phyloP scores from a whole-genome alignment of 2,329 filamentous ascomycete species.

The Colletotrichum godetiae region DNA sequence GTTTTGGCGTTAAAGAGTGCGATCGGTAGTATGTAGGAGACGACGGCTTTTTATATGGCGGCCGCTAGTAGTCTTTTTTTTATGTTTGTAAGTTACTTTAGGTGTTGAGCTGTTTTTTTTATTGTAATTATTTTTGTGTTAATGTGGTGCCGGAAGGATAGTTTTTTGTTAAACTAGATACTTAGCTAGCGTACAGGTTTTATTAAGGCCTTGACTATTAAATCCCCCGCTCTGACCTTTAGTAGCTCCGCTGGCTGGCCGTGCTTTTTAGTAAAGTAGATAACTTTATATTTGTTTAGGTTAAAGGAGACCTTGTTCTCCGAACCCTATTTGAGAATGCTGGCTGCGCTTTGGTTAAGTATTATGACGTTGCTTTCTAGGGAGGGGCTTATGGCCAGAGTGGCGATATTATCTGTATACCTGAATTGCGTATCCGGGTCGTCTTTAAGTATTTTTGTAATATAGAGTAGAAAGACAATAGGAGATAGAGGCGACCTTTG shows the following conservation, averaged over 20 bases:
- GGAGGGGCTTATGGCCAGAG: background rate
- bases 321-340: background rate
- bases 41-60: background rate
- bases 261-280: background rate
- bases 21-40: background rate
- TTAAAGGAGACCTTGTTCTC: constrained; percentile 5
- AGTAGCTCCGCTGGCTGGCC: background rate
- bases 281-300: background rate
- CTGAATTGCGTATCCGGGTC: background rate
- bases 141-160: too few relatives aligned
- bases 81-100: too few relatives aligned
- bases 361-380: background rate
- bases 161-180: too few relatives aligned
- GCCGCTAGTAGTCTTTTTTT: background rate
- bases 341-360: background rate
- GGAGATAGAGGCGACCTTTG: constrained; percentile 21
- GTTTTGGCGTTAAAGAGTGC: background rate
- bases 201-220: too few relatives aligned
- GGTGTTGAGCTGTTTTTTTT: too few relatives aligned
- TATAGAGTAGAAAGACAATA: constrained; percentile 20
- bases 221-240: too few relatives aligned
- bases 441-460: background rate
- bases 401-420: background rate
- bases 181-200: too few relatives aligned
- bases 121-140: too few relatives aligned